Conservation (phyloP, 306 rosid species). For the Parietaria judaica region DNA sequence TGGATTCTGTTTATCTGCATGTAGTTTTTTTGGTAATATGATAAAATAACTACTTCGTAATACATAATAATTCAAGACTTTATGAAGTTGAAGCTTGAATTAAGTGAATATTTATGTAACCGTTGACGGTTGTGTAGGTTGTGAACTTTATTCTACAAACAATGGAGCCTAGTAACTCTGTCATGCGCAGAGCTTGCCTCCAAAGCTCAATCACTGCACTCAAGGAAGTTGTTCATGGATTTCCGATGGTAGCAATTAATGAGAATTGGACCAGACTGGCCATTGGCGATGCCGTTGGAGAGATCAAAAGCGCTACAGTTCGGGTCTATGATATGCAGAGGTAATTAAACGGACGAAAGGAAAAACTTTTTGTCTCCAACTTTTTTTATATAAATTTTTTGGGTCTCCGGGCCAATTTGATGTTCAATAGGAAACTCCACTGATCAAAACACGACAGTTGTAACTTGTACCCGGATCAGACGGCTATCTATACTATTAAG, state of each 20-base stretch:
- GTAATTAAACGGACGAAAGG: slow-evolving; percentile 24
- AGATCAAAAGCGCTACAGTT: slow-evolving; percentile 56
- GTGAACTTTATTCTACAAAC: slow-evolving; percentile 86
- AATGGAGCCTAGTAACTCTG: slow-evolving; percentile 90
- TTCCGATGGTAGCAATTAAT: slow-evolving; percentile 88
- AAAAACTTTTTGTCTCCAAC: not conserved
- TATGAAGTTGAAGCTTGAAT: slow-evolving; percentile 12
- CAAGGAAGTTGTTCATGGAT: slow-evolving; percentile 71
- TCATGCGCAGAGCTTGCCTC: slow-evolving; percentile 79
- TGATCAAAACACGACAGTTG: too few relatives aligned
- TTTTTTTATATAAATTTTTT: not conserved
- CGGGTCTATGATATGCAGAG: slow-evolving; percentile 91
- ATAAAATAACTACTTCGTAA: not conserved
- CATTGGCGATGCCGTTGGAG: slow-evolving; percentile 87
- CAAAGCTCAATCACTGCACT: slow-evolving; percentile 87
- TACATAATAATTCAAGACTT: not conserved
- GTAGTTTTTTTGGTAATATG: not conserved
- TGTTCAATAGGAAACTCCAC: too few relatives aligned
- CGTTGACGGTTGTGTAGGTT: slow-evolving; percentile 60
- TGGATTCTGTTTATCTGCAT: not conserved
- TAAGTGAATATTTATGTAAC: slow-evolving; percentile 35
- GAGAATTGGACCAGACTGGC: slow-evolving; percentile 92
- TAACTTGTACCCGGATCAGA: too few relatives aligned
- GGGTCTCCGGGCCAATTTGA: too few relatives aligned
- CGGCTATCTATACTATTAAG: too few relatives aligned